Conservation (phyloP, 306 rosid genomes). For the Dalbergia cochinchinensis region DNA sequence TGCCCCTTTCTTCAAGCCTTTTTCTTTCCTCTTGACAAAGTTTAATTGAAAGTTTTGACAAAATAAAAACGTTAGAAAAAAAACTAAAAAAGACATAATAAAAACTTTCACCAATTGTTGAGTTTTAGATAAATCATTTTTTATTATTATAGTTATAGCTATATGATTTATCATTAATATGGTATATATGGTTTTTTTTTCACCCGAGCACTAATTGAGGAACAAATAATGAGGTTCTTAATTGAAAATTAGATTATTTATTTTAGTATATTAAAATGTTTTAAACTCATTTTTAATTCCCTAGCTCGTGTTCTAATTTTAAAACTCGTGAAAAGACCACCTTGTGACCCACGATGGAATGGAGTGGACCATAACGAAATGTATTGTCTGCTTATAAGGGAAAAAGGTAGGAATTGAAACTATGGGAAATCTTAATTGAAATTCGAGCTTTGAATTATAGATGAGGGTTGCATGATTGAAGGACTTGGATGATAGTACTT, state of each 20-base stretch:
- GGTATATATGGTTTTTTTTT: too few relatives aligned
- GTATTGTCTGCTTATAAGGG: slow-evolving; percentile 28
- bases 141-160: too few relatives aligned
- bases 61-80: too few relatives aligned
- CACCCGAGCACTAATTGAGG: too few relatives aligned
- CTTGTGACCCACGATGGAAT: slow-evolving; percentile 10
- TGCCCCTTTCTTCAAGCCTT: neutral
- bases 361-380: slow-evolving; percentile 31
- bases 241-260: too few relatives aligned
- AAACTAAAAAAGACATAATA: too few relatives aligned
- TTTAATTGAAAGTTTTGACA: neutral
- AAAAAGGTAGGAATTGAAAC: slow-evolving; percentile 22
- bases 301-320: too few relatives aligned
- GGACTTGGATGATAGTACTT: slow-evolving; percentile 7
- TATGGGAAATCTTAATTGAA: slow-evolving; percentile 40
- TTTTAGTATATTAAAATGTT: too few relatives aligned
- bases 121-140: too few relatives aligned
- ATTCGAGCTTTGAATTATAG: slow-evolving; percentile 26
- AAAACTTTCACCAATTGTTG: too few relatives aligned
- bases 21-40: neutral
- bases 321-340: neutral
- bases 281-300: too few relatives aligned
- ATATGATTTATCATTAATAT: neutral
- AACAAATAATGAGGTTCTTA: too few relatives aligned
- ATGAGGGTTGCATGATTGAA: slow-evolving; percentile 43